Percentiles rank a stretch among this genome's conserved stretches.
These are phyloP conservation scores for Umbelopsis sp. DNA, from an alignment of 192 early-diverging fungal genomes.

Conservation along the genomic window DNA sequence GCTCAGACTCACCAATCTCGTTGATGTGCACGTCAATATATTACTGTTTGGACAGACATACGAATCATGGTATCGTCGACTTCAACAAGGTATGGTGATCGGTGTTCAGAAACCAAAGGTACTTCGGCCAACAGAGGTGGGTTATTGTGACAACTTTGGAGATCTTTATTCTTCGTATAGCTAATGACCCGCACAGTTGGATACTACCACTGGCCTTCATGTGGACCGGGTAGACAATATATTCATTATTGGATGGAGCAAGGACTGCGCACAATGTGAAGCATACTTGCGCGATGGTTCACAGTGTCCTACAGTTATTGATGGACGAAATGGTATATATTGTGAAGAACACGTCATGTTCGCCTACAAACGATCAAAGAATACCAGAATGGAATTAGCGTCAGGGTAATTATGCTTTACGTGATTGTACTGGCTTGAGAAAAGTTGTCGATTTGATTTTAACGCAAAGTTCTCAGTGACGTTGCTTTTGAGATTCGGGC, in stretches of 20 bases:
- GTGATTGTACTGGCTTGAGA: too few species aligned
- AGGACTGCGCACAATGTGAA: slow-evolving; percentile 7
- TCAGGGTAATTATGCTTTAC: neutral
- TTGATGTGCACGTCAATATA: slow-evolving; percentile 6
- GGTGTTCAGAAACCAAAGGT: slow-evolving; percentile 12
- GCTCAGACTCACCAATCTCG: neutral
- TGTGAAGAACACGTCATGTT: slow-evolving; percentile 9
- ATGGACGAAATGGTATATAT: slow-evolving; percentile 13
- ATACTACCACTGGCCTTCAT: neutral
- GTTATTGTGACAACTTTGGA: neutral
- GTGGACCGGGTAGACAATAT: slow-evolving; percentile 2
- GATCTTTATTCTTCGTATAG: neutral
- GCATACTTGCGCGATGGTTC: neutral
- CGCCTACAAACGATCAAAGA: slow-evolving; percentile 2
- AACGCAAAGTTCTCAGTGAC: neutral
- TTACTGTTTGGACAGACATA: slow-evolving; percentile 1
- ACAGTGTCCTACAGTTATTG: slow-evolving; percentile 7
- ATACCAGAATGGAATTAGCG: slow-evolving; percentile 12
- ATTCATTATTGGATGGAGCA: slow-evolving; percentile 13
- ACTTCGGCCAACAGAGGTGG: neutral
- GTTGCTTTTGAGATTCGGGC: neutral
- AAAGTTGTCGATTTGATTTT: neutral
- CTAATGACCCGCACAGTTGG: neutral
- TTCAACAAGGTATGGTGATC: neutral
- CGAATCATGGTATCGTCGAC: neutral